Evolutionary conservation across 2,329 filamentous ascomycete genomes (phyloP), one percentile per base, ranked within the genome.

Genomic region (Colletotrichum sp.): DNA sequence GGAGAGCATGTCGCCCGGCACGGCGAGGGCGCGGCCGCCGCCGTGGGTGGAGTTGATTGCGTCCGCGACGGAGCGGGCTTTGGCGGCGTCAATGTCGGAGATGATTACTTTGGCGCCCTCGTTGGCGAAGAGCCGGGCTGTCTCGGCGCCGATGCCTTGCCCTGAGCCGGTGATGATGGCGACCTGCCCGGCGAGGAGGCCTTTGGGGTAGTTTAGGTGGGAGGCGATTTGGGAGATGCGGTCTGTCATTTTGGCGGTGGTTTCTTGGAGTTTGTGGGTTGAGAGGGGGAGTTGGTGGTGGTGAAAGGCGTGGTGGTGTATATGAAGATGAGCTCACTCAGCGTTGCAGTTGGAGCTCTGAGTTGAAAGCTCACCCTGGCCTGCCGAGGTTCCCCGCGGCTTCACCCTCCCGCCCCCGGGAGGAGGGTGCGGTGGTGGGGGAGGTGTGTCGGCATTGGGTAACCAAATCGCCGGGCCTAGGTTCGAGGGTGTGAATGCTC

Each of bases 81-180:
- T 97, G 61, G 89, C 93, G 43, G 85, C 91, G 84, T 98, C 96
- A 76, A 98, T 95, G 85, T 98, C 96, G 28, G 94, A 93, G 61
- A 98, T 88, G 13, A 98, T 88, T 1, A 98, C 95, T 82, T 93
- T 95, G 18, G 95, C 95, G 28, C 96, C 96, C 84, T 98, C 95
- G 76, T 96, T 96, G 15, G 95, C 95, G 81, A 98, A 97, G 5
- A 97, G 86, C 12, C 93, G 89, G 9, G 95, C 95, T 36, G 93
- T 90, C 85, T 98, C 96, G 32, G 95, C 96, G 28, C 95, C 96
- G 83, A 98, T 98, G 75, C 96, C 96, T 83, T 97, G 95, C 10
- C 94, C 95, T 21, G 93, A 92, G 60, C 95, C 95, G 4, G 96
- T 98, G 83, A 98, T 94, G 83, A 98, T 97, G 81, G 95, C 95